Evolutionary conservation across 176 grass and related monocot species (phyloP), one percentile per base, ranked within the genome.

Genomic region (Aegilops tauschii): DNA sequence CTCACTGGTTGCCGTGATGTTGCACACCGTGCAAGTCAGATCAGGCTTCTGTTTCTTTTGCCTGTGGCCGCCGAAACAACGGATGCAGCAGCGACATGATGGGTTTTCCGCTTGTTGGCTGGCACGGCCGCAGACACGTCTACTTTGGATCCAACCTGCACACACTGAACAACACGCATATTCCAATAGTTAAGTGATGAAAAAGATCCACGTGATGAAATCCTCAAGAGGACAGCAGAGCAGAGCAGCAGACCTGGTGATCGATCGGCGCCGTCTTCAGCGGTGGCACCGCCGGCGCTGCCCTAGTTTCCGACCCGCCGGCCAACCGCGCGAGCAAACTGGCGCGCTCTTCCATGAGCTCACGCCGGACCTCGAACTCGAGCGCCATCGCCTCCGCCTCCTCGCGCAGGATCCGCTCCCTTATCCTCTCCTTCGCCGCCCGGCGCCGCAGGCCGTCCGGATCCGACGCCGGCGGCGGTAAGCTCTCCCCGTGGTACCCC

Each of bases 391-490:
- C 20, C 32, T 89, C 83, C 14, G 6, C 11, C 63, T 62, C 70
- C 62, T 86, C 83, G 28, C 62, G 62, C 27, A 89, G 69, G 35
- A 89, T 81, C 70, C 70, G 61, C 35, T 69, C 78, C 70, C 69
- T 59, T 65, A 89, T 89, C 70, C 2, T 86, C 21, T 56, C 62
- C 83, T 89, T 85, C 32, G 42, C 16, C 21, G 20, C 61, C 21
- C 47, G 69, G 20, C 80, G 80, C 27, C 61, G 47, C 77, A 45
- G 1, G 9, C 25, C 61, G 13, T 76, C 69, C 9, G 4, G 17
- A 8, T 9, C 34, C 13, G 0, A 12, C 45, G 32, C 6, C 1
- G 10, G 8, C 3, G 12, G 13, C 8, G 3, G 42, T 44, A 2
- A 23, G 18, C 68, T 10, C 4, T 32, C 69, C 59, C 16, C 6